A percentile compares a stretch with the other conserved stretches of the same genome.
Evolutionary conservation across 2,329 filamentous ascomycete species (phyloP).

Genomic region (Thermoascus crustaceus): DNA sequence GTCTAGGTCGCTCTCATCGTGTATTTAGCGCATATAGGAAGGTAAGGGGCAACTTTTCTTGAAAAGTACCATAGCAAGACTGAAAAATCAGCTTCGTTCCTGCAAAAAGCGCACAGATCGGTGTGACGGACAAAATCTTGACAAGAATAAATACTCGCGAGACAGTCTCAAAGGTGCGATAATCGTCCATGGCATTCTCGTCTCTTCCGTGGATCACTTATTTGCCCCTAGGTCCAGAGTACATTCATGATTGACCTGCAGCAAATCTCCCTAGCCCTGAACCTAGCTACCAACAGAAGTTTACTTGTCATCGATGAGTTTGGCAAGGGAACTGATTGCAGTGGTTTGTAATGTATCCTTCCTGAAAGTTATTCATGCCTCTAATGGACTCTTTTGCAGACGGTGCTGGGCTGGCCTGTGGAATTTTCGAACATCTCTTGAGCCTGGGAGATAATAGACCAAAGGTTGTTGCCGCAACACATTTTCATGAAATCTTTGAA

Average conservation of each 20-base stretch:
- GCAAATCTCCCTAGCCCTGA: conserved; percentile 71
- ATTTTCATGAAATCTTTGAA: conserved; percentile 53
- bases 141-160: conserved; percentile 73
- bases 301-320: conserved; percentile 92
- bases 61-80: background rate
- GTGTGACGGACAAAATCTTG: conserved; percentile 85
- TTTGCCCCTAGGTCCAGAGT: conserved; percentile 44
- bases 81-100: conserved; percentile 64
- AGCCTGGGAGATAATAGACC: conserved; percentile 42
- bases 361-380: conserved; percentile 1
- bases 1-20: conserved; percentile 66
- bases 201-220: background rate
- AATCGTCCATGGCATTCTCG: background rate
- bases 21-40: conserved; percentile 83
- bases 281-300: conserved; percentile 65
- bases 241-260: conserved; percentile 77
- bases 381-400: conserved; percentile 33
- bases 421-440: conserved; percentile 51
- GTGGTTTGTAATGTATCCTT: conserved; percentile 25
- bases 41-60: conserved; percentile 29
- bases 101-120: conserved; percentile 65
- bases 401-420: conserved; percentile 56
- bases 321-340: conserved; percentile 58
- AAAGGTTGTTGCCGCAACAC: conserved; percentile 55
- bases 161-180: conserved; percentile 49